phyloP scores from a whole-genome alignment of 768 basidiomycete genomes.

The Sutorius australiensis region DNA sequence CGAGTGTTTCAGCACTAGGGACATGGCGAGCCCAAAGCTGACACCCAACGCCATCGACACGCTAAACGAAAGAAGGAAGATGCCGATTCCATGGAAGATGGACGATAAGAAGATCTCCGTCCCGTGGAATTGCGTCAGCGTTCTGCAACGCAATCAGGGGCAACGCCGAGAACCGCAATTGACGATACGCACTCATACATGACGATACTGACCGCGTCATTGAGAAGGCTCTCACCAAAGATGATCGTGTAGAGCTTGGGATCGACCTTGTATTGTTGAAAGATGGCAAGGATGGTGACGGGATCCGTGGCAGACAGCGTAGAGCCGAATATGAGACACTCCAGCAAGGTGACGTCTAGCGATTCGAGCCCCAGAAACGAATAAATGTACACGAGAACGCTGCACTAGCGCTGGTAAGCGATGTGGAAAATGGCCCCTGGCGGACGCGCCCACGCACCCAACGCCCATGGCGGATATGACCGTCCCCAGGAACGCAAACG shows the following conservation, averaged over 20 bases:
- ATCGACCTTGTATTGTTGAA: constrained; percentile 98
- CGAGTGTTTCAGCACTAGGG: constrained; percentile 91
- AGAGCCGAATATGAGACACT: constrained; percentile 95
- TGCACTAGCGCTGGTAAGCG: constrained; percentile 54
- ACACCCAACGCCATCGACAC: constrained; percentile 95
- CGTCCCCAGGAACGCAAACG: constrained; percentile 91
- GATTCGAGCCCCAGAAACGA: constrained; percentile 91
- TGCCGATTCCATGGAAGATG: constrained; percentile 94
- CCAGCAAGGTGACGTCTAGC: constrained; percentile 78
- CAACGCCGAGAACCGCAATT: neutral
- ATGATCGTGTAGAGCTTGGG: constrained; percentile 97
- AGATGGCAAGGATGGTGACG: constrained; percentile 96
- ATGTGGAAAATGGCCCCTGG: neutral
- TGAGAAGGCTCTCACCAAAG: constrained; percentile 93
- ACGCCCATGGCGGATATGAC: constrained; percentile 95
- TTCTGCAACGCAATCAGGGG: constrained; percentile 45
- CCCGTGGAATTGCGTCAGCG: constrained; percentile 88
- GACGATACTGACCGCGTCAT: constrained; percentile 99
- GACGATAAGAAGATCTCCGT: constrained; percentile 82
- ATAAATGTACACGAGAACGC: constrained; percentile 91
- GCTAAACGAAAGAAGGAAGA: constrained; percentile 94
- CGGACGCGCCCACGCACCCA: constrained; percentile 56
- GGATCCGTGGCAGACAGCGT: constrained; percentile 97
- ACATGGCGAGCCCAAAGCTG: constrained; percentile 84
- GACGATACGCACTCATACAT: constrained; percentile 90